A percentile compares a stretch with the other conserved stretches of the same genome.
Evolutionary conservation across 768 basidiomycete species (phyloP).

Genomic region (Pleurotus pulmonarius): DNA sequence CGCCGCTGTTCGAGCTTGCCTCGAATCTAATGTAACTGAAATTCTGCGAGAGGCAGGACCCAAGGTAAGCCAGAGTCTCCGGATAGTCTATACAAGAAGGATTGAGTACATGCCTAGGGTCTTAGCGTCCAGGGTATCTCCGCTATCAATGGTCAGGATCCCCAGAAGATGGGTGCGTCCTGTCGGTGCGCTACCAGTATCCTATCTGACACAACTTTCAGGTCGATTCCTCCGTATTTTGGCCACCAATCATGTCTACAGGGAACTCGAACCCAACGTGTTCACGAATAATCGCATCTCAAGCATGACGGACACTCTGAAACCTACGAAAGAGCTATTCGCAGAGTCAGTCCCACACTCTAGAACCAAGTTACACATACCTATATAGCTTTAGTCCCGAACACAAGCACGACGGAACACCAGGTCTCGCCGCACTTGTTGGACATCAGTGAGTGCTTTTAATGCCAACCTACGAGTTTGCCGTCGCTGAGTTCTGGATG

Average conservation of each 20-base stretch:
- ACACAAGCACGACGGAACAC: slow-evolving; percentile 16
- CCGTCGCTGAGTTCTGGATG: background rate
- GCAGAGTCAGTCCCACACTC: slow-evolving; percentile 19
- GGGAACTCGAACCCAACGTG: slow-evolving; percentile 29
- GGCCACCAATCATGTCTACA: slow-evolving; percentile 34
- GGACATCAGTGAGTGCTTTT: slow-evolving; percentile 19
- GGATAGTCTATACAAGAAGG: background rate
- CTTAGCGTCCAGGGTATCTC: slow-evolving; percentile 32
- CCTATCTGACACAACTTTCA: slow-evolving; percentile 9
- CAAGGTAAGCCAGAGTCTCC: slow-evolving; percentile 15
- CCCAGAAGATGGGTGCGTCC: slow-evolving; percentile 29
- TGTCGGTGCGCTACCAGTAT: background rate
- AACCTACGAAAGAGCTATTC: slow-evolving; percentile 21
- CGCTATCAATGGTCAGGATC: slow-evolving; percentile 21
- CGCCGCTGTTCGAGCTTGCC: slow-evolving; percentile 23
- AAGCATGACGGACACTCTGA: slow-evolving; percentile 28
- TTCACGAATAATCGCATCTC: slow-evolving; percentile 37
- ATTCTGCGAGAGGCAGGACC: slow-evolving; percentile 37
- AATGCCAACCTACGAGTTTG: background rate
- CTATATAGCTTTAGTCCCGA: slow-evolving; percentile 7
- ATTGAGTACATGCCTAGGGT: slow-evolving; percentile 15
- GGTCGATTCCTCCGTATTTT: slow-evolving; percentile 34
- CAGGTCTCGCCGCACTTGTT: slow-evolving; percentile 21
- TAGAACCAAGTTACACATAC: background rate
- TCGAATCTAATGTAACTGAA: slow-evolving; percentile 33